Evolutionary conservation across 148 eudicot species (phyloP), one percentile per base, ranked within the genome.

Genomic region (Cornus suecica): DNA sequence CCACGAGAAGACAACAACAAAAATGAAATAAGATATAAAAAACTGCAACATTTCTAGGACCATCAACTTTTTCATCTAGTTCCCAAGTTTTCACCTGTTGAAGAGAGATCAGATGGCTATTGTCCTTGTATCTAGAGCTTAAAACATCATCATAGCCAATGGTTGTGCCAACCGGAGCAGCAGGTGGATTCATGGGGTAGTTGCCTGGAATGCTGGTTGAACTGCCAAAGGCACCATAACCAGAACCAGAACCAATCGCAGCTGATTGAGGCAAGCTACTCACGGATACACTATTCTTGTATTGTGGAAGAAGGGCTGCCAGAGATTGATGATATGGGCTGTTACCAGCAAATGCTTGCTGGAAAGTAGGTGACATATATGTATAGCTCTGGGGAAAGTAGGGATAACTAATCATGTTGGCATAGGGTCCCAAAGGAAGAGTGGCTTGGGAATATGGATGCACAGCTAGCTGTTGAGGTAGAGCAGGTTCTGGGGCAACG

Each of bases 261-360:
- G 90, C 94, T 74, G 96, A 88, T 73, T 90, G 97, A 45, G 98
- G 94, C 86, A 92, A 80, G 77, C 89, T 92, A 81, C 86, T 88
- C 25, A 75, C 88, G 2, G 97, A 86, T 22, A 83, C 85, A 25
- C 81, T 92, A 76, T 85, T 95, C 61, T 95, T 95, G 70, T 88
- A 94, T 56, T 90, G 98, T 26, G 97, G 94, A 52, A 89, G 85
- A 71, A 84, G 69, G 18, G 89, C 90, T 16, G 92, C 88, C 10
- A 90, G 74, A 41, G 96, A 88, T 71, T 94, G 98, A 77, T 91
- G 95, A 80, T 92, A 89, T 1, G 86, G 67, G 73, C 71, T 90
- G 80, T 89, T 92, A 62, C 92, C 92, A 29, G 94, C 91, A 88
- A 86, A 88, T 32, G 91, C 84, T 79, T 88, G 99, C 82, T 88